Percentiles rank a stretch among this genome's conserved stretches.
Evolutionary conservation across 257 asterid genomes (phyloP).

Genomic region (Henckelia pumila): DNA sequence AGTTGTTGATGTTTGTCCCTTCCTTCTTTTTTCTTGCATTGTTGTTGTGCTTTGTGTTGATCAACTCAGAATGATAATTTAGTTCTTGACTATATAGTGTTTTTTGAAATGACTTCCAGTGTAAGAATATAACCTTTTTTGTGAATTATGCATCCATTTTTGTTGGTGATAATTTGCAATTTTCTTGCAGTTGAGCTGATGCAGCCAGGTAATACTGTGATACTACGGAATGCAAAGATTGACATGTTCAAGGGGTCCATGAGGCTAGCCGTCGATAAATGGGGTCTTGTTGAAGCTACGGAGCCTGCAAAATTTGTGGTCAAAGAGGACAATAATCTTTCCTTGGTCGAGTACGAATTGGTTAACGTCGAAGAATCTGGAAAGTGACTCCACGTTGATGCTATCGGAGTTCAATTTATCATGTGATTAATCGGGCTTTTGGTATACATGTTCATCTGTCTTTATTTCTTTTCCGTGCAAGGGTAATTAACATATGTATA

Average conservation of each 20-base stretch:
- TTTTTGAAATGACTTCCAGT: no score
- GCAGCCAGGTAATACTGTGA: slow-evolving; percentile 2
- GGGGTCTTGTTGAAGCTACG: slow-evolving; percentile 75
- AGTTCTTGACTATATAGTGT: background rate
- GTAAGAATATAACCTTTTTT: background rate
- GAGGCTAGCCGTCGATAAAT: slow-evolving; percentile 78
- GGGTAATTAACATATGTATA: slow-evolving; percentile 34
- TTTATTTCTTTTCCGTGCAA: slow-evolving; percentile 16
- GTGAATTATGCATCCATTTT: background rate
- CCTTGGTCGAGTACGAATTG: slow-evolving; percentile 76
- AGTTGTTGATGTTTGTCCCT: background rate
- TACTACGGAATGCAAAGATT: background rate
- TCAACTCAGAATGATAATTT: background rate
- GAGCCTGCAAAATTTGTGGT: slow-evolving; percentile 64
- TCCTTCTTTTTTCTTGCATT: background rate
- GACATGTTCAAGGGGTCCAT: slow-evolving; percentile 32
- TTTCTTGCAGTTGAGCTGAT: background rate
- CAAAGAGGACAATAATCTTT: slow-evolving; percentile 75
- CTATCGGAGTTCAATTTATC: slow-evolving; percentile 26
- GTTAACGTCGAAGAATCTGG: slow-evolving; percentile 64
- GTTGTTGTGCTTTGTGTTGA: background rate
- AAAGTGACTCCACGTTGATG: slow-evolving; percentile 26
- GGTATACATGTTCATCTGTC: slow-evolving; percentile 47
- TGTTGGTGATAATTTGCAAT: background rate
- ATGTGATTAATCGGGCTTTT: slow-evolving; percentile 35